Evolutionary conservation across 2,329 filamentous ascomycete species (phyloP), one percentile per base, ranked within the genome.

Genomic region (Curvularia hawaiiensis): DNA sequence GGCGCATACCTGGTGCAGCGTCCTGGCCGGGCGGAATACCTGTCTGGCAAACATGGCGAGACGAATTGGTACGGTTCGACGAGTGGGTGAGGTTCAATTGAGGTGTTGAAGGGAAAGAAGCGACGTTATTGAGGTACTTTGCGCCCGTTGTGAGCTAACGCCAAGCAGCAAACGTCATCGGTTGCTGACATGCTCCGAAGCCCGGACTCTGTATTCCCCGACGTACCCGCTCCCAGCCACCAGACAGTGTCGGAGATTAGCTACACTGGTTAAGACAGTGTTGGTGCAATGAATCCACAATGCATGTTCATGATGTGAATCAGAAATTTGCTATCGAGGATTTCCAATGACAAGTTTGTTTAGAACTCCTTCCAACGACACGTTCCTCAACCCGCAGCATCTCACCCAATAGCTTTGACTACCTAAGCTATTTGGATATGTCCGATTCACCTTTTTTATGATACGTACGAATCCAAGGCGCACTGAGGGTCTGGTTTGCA

Each of bases 1-100:
- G 20, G 43, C 30, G 63, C 73, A 55, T 69, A 80, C 78, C 67
- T 74, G 75, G 35, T 72, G 73, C 66, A 79, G 69, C 62, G 73
- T 68, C 62, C 73, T 72, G 49, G 76, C 78, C 45, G 78, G 78
- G 52, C 78, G 75, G 68, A 80, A 76, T 54, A 75, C 63, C 60
- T 77, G 77, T 67, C 75, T 73, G 11, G 78, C 72, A 62, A 80
- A 80, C 79, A 80, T 80, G 50, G 55, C 71, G 69, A 54, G 54
- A 71, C 64, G 52, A 72, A 73, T 75, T 65, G 62, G 44, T 60
- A 41, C 38, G 41, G 38, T 33, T 43, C 14, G 20, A 47, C 48
- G 48, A 58, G 51, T 50, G 38, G 52, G 54, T 35, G 54, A 48
- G 46, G 60, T 52, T 55, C 52, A 53, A 52, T 54, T 57, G 50